Evolutionary conservation across 306 rosid genomes (phyloP), one percentile per base, ranked within the genome.

Genomic region (Alnus glutinosa): DNA sequence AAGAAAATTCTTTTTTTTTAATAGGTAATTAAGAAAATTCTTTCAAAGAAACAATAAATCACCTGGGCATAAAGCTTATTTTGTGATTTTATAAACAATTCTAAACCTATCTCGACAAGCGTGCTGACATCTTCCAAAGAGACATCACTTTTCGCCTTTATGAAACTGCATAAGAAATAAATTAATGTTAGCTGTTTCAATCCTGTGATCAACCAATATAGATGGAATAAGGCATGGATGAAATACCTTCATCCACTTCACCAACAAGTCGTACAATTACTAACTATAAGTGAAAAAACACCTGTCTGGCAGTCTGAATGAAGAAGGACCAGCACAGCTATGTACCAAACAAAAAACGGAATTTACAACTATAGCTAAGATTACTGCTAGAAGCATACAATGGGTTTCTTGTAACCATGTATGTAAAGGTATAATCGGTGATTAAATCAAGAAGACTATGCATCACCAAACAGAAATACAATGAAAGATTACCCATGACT

Each of bases 61-160:
- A 95, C 99, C 99, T 95, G 99, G 5, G 91, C 90, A 75, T 95
- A 95, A 84, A 93, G 98, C 89, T 95, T 95, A 80, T 86, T 78
- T 28, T 87, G 90, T 19, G 99, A 87, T 48, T 84, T 82, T 76
- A 76, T 84, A 86, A 93, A 95, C 78, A 95, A 59, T 76, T 93
- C 94, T 62, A 95, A 84, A 48, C 98, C 99, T 79, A 83, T 75
- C 84, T 88, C 89, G 59, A 89, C 78, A 78, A 91, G 88, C 49
- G 89, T 78, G 18, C 47, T 77, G 30, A 91, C 89, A 83, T 95
- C 99, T 77, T 95, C 96, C 92, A 89, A 79, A 76, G 94, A 84
- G 63, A 95, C 87, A 12, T 93, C 98, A 82, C 99, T 95, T 84
- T 93, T 95, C 1, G 99, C 99, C 92, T 90, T 95, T 66, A 91